Evolutionary conservation across 495 filamentous ascomycete species (phyloP).

Genomic region (Parathielavia appendiculata): DNA sequence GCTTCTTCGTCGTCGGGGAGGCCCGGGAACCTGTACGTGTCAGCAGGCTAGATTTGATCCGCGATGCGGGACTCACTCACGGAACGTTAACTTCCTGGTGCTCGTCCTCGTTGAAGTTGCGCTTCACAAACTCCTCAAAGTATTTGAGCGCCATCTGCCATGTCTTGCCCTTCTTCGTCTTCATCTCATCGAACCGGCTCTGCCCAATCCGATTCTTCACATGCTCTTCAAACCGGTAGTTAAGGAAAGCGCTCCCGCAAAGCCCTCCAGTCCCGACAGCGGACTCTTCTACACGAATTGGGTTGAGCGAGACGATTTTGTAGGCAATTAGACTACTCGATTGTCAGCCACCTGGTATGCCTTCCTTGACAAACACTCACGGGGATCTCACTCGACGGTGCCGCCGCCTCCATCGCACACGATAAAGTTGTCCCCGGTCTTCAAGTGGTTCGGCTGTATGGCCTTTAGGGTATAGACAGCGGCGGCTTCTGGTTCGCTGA

Average conservation of each 20-base stretch:
- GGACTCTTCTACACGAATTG: constrained; percentile 58
- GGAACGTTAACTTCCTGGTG: constrained; percentile 64
- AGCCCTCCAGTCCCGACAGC: constrained; percentile 60
- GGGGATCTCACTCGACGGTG: constrained; percentile 53
- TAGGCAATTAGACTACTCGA: constrained; percentile 58
- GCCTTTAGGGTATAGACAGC: constrained; percentile 66
- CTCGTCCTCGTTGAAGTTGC: constrained; percentile 71
- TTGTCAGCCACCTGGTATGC: constrained; percentile 23
- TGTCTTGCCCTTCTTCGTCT: constrained; percentile 52
- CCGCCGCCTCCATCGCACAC: constrained; percentile 76
- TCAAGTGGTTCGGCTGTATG: constrained; percentile 59
- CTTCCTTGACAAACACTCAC: constrained; percentile 19
- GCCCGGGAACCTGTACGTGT: constrained; percentile 54
- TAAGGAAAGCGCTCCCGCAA: constrained; percentile 66
- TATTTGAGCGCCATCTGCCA: constrained; percentile 71
- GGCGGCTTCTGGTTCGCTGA: constrained; percentile 72
- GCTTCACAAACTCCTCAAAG: constrained; percentile 64
- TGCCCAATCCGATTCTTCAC: constrained; percentile 54
- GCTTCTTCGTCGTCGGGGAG: constrained; percentile 61
- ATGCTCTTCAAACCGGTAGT: constrained; percentile 64
- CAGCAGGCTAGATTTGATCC: too few relatives aligned
- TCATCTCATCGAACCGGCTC: constrained; percentile 57
- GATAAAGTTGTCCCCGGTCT: constrained; percentile 64
- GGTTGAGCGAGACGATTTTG: constrained; percentile 55
- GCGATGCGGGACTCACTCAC: constrained; percentile 28